Base-by-base conservation (phyloP, 768 basidiomycete genomes). In the Cystobasidium ongulense region DNA sequence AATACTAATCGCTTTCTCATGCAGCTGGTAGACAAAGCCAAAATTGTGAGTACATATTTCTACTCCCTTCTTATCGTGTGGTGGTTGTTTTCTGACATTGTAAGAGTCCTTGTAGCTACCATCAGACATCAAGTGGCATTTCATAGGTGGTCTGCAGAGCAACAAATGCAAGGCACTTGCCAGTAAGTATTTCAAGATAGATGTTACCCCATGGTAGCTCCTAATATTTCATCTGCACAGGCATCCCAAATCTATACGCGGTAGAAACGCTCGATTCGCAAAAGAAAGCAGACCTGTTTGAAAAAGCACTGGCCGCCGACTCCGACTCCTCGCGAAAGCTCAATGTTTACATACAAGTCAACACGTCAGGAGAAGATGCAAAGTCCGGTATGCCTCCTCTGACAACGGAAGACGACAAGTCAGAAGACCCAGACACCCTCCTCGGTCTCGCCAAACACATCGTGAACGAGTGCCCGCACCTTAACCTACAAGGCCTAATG, bases 101-200 rank as follows among this genome's bases (percentile, higher is more conserved):
- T 23, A 27, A 25, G 11, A 10, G 23, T 23, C 36, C 17, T 4
- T 31, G 39, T 79, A 95, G 92, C 86, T 98, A n/a, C 91, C 95
- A 0, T 75, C 77, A 27, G 89, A 91, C 76, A 92, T 98, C 77
- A 85, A 88, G 75, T 98, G 95, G 95, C 95, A 98, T 82, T 98
- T 95, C 80, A 95, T 98, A 76, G 95, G 95, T 7, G 87, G 89
- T 1, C 82, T 97, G 23, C 93, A 98, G 80, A 90, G 90, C 15
- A 97, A 97, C 82, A 97, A 98, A 81, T 87, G 89, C 35, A 97
- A 94, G 82, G 83, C 83, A n/a, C 85, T 95, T 18, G 91, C 93
- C 36, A 83, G 94, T 92, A 71, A 66, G 84, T 78, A 79, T 80
- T 46, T 52, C 38, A 23, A 41, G n/a, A 39, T 25, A 59, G 35